phyloP scores from a whole-genome alignment of 257 asterid species.

The Nicotiana paniculata region DNA sequence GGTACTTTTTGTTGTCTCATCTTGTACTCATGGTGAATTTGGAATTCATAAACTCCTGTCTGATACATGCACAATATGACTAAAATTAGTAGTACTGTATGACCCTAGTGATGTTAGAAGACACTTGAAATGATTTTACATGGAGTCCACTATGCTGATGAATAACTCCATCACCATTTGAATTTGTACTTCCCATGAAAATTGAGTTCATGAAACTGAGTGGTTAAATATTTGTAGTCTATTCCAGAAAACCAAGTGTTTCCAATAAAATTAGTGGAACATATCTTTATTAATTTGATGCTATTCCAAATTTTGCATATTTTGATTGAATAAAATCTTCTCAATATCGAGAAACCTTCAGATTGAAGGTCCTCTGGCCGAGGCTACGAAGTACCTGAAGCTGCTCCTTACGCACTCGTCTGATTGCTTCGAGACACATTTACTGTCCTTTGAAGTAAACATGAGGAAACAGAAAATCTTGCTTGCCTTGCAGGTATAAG shows the following conservation, averaged over 20 bases:
- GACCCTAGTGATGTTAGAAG: neutral
- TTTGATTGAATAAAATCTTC: slow-evolving; percentile 8
- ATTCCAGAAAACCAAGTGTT: neutral
- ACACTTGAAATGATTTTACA: neutral
- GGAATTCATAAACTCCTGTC: neutral
- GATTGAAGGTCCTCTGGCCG: slow-evolving; percentile 90
- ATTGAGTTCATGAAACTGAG: neutral
- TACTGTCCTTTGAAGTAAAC: slow-evolving; percentile 85
- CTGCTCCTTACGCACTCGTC: slow-evolving; percentile 90
- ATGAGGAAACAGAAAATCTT: slow-evolving; percentile 77
- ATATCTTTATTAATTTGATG: neutral
- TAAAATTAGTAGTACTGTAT: neutral
- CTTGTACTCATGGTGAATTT: slow-evolving; percentile 3
- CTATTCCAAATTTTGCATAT: neutral
- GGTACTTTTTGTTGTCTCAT: slow-evolving; percentile 34
- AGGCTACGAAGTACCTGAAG: slow-evolving; percentile 93
- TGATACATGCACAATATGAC: neutral
- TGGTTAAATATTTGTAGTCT: slow-evolving; percentile 1
- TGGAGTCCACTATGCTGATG: neutral
- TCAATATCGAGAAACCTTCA: slow-evolving; percentile 19
- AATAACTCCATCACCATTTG: neutral
- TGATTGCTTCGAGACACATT: slow-evolving; percentile 73
- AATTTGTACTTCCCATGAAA: neutral
- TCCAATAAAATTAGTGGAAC: neutral
- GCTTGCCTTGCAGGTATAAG: slow-evolving; percentile 74